Base-by-base conservation (phyloP, 83 land plant genomes). In the Larix sibirica region DNA sequence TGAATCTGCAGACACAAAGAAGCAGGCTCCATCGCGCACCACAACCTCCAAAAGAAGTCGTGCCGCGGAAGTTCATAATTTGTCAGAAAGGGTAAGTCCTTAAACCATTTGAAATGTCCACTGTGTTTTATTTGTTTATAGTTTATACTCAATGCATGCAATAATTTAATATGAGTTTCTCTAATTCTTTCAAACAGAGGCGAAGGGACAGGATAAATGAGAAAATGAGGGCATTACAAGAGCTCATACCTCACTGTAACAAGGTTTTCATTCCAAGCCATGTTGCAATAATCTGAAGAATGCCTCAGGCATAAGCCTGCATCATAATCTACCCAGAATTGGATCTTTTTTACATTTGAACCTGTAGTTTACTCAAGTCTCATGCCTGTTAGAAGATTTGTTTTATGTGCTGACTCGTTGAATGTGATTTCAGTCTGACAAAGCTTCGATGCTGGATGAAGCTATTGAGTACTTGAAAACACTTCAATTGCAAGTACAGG, bases 141-240 rank as follows among this genome's bases (percentile, higher is more conserved):
- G 8, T 79, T 33, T 33, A 33, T 33, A 33, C 16, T 16, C 54
- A 28, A 31, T 23, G 14, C 4, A 59, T 47, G 26, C 31, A 63
- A 24, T 69, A 5, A 31, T 65, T 33, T 38, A 24, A 16, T 21
- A 14, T 83, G 13, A 42, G 12, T 60, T 59, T 77, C 6, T 14
- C 12, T 81, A 2, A 36, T 58, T 36, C 40, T 80, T 20, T 36
- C 8, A n/a, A 59, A 80, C 87, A 96, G 98, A 91, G 97, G 83
- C 94, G 98, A 84, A 88, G 98, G 44, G 97, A 96, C 80, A 84
- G 98, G 81, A 96, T 96, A 75, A 96, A 96, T 77, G 98, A 94
- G 80, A 94, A 92, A 85, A 96, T 96, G 95, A 90, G 81, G 89
- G 91, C 95, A 40, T 81, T 96, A 85, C 96, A 96, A 81, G 98